These are phyloP conservation scores for Corchorus olitorius DNA, from an alignment of 345 rosid genomes.

Conservation along the genomic window DNA sequence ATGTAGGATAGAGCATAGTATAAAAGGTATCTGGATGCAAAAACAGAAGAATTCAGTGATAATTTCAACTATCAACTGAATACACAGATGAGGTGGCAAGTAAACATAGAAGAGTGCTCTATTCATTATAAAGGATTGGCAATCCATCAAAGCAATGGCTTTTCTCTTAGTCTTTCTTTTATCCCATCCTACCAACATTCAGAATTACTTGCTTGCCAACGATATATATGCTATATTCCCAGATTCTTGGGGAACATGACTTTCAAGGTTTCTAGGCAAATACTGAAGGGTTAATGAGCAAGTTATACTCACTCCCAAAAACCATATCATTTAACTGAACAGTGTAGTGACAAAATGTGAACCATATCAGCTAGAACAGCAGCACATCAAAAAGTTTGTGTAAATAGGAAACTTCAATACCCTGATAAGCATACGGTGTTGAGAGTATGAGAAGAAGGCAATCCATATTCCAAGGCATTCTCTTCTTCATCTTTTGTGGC, in stretches of 20 bases:
- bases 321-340: neutral
- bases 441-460: constrained; percentile 97
- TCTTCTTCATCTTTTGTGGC: constrained; percentile 96
- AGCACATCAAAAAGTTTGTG: neutral
- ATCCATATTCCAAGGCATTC: constrained; percentile 93
- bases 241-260: neutral
- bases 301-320: neutral
- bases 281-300: constrained; percentile 3
- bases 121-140: constrained; percentile 7
- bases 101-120: neutral
- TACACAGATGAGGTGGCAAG: neutral
- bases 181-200: neutral
- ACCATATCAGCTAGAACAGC: neutral
- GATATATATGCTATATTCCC: neutral
- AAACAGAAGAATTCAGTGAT: constrained; percentile 4
- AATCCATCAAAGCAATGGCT: neutral
- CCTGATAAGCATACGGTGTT: constrained; percentile 94
- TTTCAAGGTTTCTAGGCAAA: neutral
- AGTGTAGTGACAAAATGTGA: neutral
- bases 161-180: constrained; percentile 4
- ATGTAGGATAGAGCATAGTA: constrained; percentile 57
- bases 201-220: constrained; percentile 5
- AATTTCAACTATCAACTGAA: neutral
- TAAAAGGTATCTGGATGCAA: constrained; percentile 63
- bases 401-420: constrained; percentile 44